These are phyloP conservation scores for Handroanthus guayacan DNA, from an alignment of 257 asterid species.

Conservation along the genomic window DNA sequence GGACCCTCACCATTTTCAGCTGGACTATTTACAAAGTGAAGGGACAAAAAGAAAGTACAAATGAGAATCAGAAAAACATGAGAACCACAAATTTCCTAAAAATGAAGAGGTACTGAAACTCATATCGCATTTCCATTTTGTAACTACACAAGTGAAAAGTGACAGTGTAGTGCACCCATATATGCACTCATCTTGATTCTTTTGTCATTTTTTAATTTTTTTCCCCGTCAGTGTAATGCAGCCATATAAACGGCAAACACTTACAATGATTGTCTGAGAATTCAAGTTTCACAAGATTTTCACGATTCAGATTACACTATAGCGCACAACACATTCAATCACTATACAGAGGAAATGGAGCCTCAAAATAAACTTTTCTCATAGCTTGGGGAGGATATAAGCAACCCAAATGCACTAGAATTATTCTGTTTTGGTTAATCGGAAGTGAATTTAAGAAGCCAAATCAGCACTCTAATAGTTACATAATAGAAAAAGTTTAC, in stretches of 20 bases:
- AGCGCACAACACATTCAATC: background rate
- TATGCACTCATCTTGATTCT: constrained; percentile 15
- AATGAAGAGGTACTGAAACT: background rate
- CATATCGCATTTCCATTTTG: background rate
- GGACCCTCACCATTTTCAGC: constrained; percentile 54
- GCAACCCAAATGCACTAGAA: constrained; percentile 5
- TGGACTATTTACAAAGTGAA: constrained; percentile 47
- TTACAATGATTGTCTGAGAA: background rate
- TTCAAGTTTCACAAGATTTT: background rate
- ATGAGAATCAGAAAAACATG: constrained; percentile 8
- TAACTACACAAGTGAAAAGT: background rate
- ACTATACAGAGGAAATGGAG: background rate
- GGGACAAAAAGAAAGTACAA: constrained; percentile 6
- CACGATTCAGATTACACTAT: background rate
- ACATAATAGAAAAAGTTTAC: background rate
- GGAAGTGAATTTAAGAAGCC: constrained; percentile 4
- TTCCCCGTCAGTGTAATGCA: no score
- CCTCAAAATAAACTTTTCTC: background rate
- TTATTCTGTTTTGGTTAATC: background rate
- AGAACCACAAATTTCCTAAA: constrained; percentile 9
- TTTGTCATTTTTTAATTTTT: no score
- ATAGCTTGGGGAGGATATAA: background rate
- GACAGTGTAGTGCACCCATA: background rate
- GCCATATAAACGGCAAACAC: no score
- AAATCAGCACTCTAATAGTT: background rate